Base-by-base conservation (phyloP, 106 monocot genomes). In the Chionographis japonica region DNA sequence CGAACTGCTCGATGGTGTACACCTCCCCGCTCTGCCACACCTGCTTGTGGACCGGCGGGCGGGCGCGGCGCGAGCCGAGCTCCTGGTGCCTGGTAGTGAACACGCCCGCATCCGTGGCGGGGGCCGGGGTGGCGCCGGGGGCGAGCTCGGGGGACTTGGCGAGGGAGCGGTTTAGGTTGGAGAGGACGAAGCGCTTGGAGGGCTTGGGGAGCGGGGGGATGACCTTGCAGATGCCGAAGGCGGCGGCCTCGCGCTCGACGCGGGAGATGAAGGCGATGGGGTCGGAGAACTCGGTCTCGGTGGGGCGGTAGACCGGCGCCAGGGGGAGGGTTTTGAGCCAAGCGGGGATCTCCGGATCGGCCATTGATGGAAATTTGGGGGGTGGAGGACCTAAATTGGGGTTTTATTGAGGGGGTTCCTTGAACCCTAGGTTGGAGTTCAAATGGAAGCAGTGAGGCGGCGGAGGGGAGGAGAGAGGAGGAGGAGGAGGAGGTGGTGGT, bases 181-280 rank as follows among this genome's bases (percentile, higher is more conserved):
- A 42, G 39, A 92, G 72, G 64, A 92, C 84, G 72, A 90, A 92
- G 40, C 54, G 67, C 63, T 74, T 76, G 50, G 98, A 88, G 37
- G 90, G 90, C 41, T 78, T 84, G 4, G 93, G 83, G 54, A 87
- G 52, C 17, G 93, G 98, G 4, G 98, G 98, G 59, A 98, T 74
- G 65, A 98, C 83, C 79, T 98, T 98, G 85, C 98, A 98, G 79
- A 98, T 98, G 72, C 98, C 98, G 67, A 85, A 98, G 39, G 69
- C 69, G 39, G 90, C 51, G 27, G 98, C 93, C 61, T 90, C 90
- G 43, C 70, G 70, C 81, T 98, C 98, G 79, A 98, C 79, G 52
- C 79, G 72, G 50, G 98, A 90, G 81, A 98, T 93, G 83, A 90
- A 90, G 40, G 93, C 86, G 69, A 98, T 90, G 38, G 93, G 98